Evolutionary conservation across 805 yeast genomes (phyloP).

Genomic region (Metschnikowia aberdeeniae): DNA sequence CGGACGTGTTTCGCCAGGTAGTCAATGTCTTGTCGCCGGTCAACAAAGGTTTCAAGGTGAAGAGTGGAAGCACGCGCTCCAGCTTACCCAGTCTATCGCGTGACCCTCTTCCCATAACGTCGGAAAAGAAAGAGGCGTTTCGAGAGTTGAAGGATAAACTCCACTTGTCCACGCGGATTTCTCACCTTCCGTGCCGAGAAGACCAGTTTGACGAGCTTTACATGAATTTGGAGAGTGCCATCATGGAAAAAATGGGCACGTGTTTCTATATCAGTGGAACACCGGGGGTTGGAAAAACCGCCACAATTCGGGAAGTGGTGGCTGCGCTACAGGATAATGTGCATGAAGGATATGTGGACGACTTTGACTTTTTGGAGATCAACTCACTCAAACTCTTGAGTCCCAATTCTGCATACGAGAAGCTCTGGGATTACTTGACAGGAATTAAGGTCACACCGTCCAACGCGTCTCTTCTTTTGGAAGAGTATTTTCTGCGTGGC

Average conservation of each 20-base stretch:
- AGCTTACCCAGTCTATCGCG: slow-evolving; percentile 20
- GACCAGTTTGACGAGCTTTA: slow-evolving; percentile 72
- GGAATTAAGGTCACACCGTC: slow-evolving; percentile 54
- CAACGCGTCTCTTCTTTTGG: slow-evolving; percentile 64
- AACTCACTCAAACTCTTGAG: slow-evolving; percentile 83
- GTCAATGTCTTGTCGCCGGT: slow-evolving; percentile 19
- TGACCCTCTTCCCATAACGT: slow-evolving; percentile 4
- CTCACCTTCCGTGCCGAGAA: slow-evolving; percentile 79
- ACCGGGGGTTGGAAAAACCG: slow-evolving; percentile 97
- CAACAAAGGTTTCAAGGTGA: slow-evolving; percentile 25
- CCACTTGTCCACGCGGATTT: slow-evolving; percentile 43
- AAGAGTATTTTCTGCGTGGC: slow-evolving; percentile 52
- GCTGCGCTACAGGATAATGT: slow-evolving; percentile 50
- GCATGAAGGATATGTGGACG: slow-evolving; percentile 24
- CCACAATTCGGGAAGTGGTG: slow-evolving; percentile 84
- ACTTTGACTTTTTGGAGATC: slow-evolving; percentile 76
- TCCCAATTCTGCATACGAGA: slow-evolving; percentile 79
- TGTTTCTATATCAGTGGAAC: slow-evolving; percentile 93
- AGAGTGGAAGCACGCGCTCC: slow-evolving; percentile 18
- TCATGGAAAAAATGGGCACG: slow-evolving; percentile 67
- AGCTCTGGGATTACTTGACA: slow-evolving; percentile 72
- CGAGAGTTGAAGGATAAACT: slow-evolving; percentile 39
- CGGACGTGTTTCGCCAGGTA: slow-evolving; percentile 15
- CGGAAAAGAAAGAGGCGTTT: slow-evolving; percentile 28
- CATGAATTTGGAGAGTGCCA: slow-evolving; percentile 64